These are phyloP conservation scores for Hymenotorrendiella dingleyae DNA, from an alignment of 2,329 filamentous ascomycete genomes.

Conservation along the genomic window DNA sequence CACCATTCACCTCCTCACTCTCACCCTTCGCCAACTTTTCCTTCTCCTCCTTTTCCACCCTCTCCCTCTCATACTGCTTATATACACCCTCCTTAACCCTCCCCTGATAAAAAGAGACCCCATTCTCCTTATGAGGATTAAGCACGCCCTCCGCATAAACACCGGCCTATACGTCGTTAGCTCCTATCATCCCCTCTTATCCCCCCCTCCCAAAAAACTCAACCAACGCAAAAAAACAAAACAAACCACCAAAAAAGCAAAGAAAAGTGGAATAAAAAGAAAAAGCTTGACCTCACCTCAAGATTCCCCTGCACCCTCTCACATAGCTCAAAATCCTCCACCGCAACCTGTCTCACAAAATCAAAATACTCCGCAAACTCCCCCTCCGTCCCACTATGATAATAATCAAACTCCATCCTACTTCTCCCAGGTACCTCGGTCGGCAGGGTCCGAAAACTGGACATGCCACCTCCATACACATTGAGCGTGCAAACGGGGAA, in stretches of 20 bases:
- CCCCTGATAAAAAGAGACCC: conserved; percentile 41
- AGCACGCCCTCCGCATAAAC: conserved; percentile 50
- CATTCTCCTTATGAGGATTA: conserved; percentile 50
- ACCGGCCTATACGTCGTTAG: too few relatives aligned
- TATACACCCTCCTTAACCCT: conserved; percentile 26
- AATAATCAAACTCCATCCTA: conserved; percentile 55
- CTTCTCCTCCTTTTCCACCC: conserved; percentile 12
- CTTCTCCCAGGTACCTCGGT: conserved; percentile 42
- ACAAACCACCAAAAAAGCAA: too few relatives aligned
- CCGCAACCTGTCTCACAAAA: conserved; percentile 49
- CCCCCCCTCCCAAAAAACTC: too few relatives aligned
- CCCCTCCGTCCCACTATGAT: conserved; percentile 43
- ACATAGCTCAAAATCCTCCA: conserved; percentile 52
- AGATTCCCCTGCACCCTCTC: conserved; percentile 50
- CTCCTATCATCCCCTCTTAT: too few relatives aligned
- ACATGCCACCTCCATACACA: conserved; percentile 53
- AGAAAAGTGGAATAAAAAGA: too few relatives aligned
- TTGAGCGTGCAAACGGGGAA: conserved; percentile 52
- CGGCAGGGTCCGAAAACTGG: conserved; percentile 49
- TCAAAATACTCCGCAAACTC: conserved; percentile 51
- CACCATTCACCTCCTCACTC: neutral
- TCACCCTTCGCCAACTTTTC: neutral
- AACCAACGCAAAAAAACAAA: too few relatives aligned
- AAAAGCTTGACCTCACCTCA: too few relatives aligned
- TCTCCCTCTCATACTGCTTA: conserved; percentile 17